Conservation (phyloP, 1,284 basidiomycete species). For the Singerocomus rubriflavus region DNA sequence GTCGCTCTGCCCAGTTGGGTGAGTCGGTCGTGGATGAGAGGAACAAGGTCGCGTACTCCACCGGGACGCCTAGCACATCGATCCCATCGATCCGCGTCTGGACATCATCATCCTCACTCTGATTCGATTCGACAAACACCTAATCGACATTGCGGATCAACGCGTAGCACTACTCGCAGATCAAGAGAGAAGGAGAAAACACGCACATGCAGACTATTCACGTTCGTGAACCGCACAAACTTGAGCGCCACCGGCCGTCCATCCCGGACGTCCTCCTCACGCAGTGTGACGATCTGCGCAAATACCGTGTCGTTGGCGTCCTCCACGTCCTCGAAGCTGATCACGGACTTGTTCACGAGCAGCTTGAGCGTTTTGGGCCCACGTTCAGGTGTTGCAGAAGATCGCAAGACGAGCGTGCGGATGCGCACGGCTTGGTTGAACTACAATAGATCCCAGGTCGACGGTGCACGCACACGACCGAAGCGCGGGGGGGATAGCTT, state of each 20-base stretch:
- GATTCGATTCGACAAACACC: slow-evolving; percentile 79
- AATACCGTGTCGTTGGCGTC: slow-evolving; percentile 46
- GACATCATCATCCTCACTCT: slow-evolving; percentile 61
- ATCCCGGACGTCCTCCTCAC: slow-evolving; percentile 48
- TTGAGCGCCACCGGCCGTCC: slow-evolving; percentile 62
- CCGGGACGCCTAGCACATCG: slow-evolving; percentile 66
- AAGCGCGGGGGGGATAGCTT: slow-evolving; percentile 22
- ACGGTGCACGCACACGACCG: no score
- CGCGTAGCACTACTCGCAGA: neutral
- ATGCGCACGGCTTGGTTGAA: slow-evolving; percentile 81
- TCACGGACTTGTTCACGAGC: slow-evolving; percentile 59
- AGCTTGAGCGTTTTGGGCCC: slow-evolving; percentile 70
- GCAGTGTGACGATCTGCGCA: slow-evolving; percentile 55
- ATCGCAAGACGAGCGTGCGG: slow-evolving; percentile 64
- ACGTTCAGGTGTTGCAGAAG: slow-evolving; percentile 44
- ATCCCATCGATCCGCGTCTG: slow-evolving; percentile 72
- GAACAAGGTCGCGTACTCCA: slow-evolving; percentile 46
- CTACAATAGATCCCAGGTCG: slow-evolving; percentile 33
- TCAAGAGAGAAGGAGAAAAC: neutral
- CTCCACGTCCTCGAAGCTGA: slow-evolving; percentile 70
- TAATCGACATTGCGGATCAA: slow-evolving; percentile 28
- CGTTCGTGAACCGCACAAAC: slow-evolving; percentile 78
- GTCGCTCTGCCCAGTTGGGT: slow-evolving; percentile 40
- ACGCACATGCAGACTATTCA: slow-evolving; percentile 69
- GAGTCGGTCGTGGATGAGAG: slow-evolving; percentile 8